Conservation (phyloP, 345 rosid genomes). For the Citrus sinensis region DVS_A1.0 CM039166.1:20761501-20762000, state of each 20-base stretch:
- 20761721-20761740: constrained; percentile 70
- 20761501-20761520: background rate
- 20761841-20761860: background rate
- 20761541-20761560: background rate
- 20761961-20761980: background rate
- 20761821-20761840: background rate
- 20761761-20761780: background rate
- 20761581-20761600: background rate
- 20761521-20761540: background rate
- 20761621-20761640: constrained; percentile 81
- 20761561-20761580: background rate
- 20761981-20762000: background rate
- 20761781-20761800: background rate
- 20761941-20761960: background rate
- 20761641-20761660: constrained; percentile 97
- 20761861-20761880: background rate
- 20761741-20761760: constrained; percentile 61
- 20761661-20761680: constrained; percentile 91
- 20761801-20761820: background rate
- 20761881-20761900: background rate
- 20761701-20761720: constrained; percentile 97
- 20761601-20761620: constrained; percentile 41
- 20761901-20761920: background rate
- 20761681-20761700: constrained; percentile 92
- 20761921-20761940: background rate